Evolutionary conservation across 306 rosid genomes (phyloP).

Genomic region (Rubus parviflorus): DNA sequence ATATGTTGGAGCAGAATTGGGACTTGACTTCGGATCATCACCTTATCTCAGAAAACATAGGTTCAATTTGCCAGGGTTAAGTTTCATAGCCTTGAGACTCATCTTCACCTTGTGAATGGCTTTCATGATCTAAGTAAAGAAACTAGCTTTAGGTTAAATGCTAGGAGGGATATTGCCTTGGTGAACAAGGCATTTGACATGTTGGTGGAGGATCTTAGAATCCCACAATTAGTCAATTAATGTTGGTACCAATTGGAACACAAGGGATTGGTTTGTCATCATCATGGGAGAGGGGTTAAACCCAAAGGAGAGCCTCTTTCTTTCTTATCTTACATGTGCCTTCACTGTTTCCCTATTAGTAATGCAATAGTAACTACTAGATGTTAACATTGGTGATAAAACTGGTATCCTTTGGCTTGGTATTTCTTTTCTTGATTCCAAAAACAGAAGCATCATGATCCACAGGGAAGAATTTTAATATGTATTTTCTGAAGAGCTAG

Average conservation of each 20-base stretch:
- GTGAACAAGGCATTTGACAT: slow-evolving; percentile 65
- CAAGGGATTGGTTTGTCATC: slow-evolving; percentile 56
- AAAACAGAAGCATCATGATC: too few relatives aligned
- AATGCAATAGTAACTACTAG: too few relatives aligned
- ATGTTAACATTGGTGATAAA: too few relatives aligned
- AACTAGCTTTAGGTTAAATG: slow-evolving; percentile 37
- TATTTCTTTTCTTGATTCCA: too few relatives aligned
- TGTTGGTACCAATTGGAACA: slow-evolving; percentile 61
- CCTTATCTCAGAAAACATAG: slow-evolving; percentile 51
- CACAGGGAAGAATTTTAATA: too few relatives aligned
- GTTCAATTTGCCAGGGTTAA: slow-evolving; percentile 38
- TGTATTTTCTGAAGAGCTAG: too few relatives aligned
- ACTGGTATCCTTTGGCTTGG: too few relatives aligned
- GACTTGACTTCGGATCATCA: slow-evolving; percentile 45
- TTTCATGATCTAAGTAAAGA: slow-evolving; percentile 19
- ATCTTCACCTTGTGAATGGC: slow-evolving; percentile 68
- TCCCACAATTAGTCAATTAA: too few relatives aligned
- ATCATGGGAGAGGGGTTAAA: slow-evolving; percentile 67
- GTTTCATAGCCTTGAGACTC: slow-evolving; percentile 51
- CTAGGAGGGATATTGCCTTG: slow-evolving; percentile 55
- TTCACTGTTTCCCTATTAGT: too few relatives aligned
- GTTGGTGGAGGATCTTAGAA: slow-evolving; percentile 51
- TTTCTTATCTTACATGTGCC: too few relatives aligned
- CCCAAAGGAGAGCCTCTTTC: slow-evolving; percentile 41
- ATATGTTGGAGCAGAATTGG: slow-evolving; percentile 48